phyloP scores from a whole-genome alignment of 768 basidiomycete species.

The Macrocybe gigantea region DNA sequence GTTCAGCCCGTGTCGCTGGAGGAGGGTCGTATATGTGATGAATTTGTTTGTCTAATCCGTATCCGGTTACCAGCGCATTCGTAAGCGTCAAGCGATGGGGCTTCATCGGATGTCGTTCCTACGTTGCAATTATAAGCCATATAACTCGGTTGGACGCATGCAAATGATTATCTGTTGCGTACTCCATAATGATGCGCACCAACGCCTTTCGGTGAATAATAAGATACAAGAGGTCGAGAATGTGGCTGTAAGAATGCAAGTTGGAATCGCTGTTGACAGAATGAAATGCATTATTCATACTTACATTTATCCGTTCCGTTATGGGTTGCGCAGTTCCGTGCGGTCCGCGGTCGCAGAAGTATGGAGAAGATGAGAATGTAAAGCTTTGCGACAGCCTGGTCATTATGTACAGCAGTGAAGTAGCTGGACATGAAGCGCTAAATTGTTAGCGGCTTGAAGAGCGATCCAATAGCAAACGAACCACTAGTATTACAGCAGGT shows the following conservation, averaged over 20 bases:
- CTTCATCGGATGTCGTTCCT: constrained; percentile 99
- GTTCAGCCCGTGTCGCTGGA: constrained; percentile 82
- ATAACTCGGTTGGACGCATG: neutral
- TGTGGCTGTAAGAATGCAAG: constrained; percentile 44
- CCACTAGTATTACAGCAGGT: too few species aligned
- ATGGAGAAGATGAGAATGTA: constrained; percentile 69
- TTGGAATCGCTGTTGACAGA: neutral
- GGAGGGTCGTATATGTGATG: constrained; percentile 88
- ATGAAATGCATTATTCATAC: constrained; percentile 15
- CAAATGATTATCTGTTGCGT: constrained; percentile 18
- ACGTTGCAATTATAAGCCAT: neutral
- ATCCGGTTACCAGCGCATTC: constrained; percentile 92
- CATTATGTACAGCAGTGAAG: constrained; percentile 18
- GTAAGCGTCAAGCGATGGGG: constrained; percentile 94
- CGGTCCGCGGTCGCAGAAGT: constrained; percentile 70
- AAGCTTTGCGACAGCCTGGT: constrained; percentile 40
- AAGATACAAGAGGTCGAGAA: constrained; percentile 87
- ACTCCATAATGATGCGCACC: constrained; percentile 98
- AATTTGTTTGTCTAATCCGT: constrained; percentile 93
- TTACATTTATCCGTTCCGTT: constrained; percentile 71
- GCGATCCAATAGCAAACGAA: too few species aligned
- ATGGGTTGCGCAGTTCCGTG: constrained; percentile 74
- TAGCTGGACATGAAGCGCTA: too few species aligned
- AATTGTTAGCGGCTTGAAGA: too few species aligned
- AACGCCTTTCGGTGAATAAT: constrained; percentile 92